These are phyloP conservation scores for Elaeagnus macrophylla DNA, from an alignment of 306 rosid species.

Conservation along the genomic window DNA sequence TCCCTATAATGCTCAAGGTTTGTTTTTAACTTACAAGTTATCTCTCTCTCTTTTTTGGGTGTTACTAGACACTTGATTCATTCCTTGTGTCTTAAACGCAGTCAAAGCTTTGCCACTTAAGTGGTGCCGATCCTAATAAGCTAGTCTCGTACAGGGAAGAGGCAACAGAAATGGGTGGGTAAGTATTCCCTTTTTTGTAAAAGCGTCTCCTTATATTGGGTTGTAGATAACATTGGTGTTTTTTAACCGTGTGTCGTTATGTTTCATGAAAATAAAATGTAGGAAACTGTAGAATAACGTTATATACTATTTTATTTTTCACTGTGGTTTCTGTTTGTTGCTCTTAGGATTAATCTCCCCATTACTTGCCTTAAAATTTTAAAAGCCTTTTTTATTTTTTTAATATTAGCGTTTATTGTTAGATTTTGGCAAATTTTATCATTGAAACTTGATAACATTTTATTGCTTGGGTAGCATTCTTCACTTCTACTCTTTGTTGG, in stretches of 20 bases:
- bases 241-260: not conserved
- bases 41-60: conserved; percentile 1
- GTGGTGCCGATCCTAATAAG: conserved; percentile 46
- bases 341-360: no score
- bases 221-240: not conserved
- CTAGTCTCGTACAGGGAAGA: conserved; percentile 74
- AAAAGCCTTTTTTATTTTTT: no score
- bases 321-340: no score
- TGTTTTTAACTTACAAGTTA: conserved; percentile 4
- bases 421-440: no score
- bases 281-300: no score
- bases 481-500: not conserved
- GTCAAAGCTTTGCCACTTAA: conserved; percentile 80
- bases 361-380: no score
- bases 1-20: conserved; percentile 89
- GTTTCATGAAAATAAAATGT: no score
- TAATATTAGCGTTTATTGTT: no score
- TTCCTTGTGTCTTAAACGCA: conserved; percentile 28
- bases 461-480: conserved; percentile 2
- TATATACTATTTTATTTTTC: no score
- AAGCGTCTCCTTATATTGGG: conserved; percentile 5
- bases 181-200: conserved; percentile 29
- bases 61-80: conserved; percentile 1
- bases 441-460: not conserved
- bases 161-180: conserved; percentile 98